These are phyloP conservation scores for Saccharomycopsis oosterbeekiorum DNA, from an alignment of 805 yeast species.

Conservation along the genomic window DNA sequence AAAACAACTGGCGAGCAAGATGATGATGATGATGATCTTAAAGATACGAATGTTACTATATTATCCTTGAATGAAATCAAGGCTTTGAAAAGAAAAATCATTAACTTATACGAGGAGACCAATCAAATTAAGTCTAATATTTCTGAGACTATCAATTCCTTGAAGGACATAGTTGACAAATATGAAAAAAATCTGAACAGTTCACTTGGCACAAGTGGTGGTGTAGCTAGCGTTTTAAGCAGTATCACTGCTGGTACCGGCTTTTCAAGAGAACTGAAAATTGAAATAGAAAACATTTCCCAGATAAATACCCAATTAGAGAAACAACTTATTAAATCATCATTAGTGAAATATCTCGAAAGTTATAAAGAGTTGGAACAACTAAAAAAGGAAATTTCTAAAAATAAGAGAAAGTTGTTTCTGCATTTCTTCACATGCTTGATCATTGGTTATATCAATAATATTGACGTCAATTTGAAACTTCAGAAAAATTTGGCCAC, in stretches of 20 bases:
- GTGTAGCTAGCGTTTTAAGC: not conserved
- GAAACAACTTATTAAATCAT: slow-evolving; percentile 12
- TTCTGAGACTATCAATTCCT: slow-evolving; percentile 4
- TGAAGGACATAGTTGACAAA: slow-evolving; percentile 11
- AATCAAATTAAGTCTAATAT: not conserved
- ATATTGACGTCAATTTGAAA: slow-evolving; percentile 16
- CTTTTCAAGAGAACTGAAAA: slow-evolving; percentile 8
- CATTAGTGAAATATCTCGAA: slow-evolving; percentile 8
- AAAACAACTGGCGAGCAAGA: not conserved
- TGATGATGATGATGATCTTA: not conserved
- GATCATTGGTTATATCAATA: slow-evolving; percentile 18
- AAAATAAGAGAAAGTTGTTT: slow-evolving; percentile 10
- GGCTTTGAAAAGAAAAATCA: slow-evolving; percentile 8
- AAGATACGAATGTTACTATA: slow-evolving; percentile 4
- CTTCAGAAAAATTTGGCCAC: slow-evolving; percentile 15
- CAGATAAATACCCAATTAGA: slow-evolving; percentile 14
- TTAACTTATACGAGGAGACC: not conserved
- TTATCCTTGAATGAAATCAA: slow-evolving; percentile 17
- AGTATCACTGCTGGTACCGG: not conserved
- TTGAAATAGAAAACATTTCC: slow-evolving; percentile 16
- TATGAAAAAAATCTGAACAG: slow-evolving; percentile 3
- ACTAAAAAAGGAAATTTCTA: slow-evolving; percentile 5
- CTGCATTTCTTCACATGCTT: slow-evolving; percentile 17
- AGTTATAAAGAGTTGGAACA: slow-evolving; percentile 3
- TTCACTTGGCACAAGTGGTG: not conserved